phyloP scores from a whole-genome alignment of 306 rosid genomes.

The Malus fusca region DNA sequence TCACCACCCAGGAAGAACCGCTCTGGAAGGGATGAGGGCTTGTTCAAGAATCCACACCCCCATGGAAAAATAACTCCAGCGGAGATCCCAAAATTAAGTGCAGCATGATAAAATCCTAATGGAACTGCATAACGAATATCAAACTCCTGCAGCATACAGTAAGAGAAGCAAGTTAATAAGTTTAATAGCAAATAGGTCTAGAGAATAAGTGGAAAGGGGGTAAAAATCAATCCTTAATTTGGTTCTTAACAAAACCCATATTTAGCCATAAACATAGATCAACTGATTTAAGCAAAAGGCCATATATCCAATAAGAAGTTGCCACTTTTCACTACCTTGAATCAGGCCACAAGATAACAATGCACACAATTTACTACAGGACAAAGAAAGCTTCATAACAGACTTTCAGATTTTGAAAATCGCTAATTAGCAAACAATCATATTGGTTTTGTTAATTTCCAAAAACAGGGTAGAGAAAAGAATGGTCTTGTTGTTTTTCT shows the following conservation, averaged over 20 bases:
- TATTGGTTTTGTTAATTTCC: neutral
- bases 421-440: neutral
- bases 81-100: slow-evolving; percentile 83
- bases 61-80: slow-evolving; percentile 77
- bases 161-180: slow-evolving; percentile 19
- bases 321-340: neutral
- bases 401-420: neutral
- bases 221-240: neutral
- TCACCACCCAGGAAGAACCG: slow-evolving; percentile 95
- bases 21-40: slow-evolving; percentile 83
- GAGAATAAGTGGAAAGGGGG: neutral
- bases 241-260: neutral
- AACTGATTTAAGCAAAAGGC: neutral
- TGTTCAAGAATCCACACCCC: slow-evolving; percentile 75
- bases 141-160: slow-evolving; percentile 54
- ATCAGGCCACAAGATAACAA: neutral
- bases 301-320: neutral
- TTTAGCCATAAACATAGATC: neutral
- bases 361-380: neutral
- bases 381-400: neutral
- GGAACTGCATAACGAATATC: slow-evolving; percentile 87
- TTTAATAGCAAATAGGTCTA: neutral
- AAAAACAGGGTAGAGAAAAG: neutral
- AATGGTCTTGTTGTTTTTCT: neutral
- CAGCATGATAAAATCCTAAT: slow-evolving; percentile 72